Base-by-base conservation (phyloP, 2,329 filamentous ascomycete genomes). In the Talaromyces atroroseus region DNA sequence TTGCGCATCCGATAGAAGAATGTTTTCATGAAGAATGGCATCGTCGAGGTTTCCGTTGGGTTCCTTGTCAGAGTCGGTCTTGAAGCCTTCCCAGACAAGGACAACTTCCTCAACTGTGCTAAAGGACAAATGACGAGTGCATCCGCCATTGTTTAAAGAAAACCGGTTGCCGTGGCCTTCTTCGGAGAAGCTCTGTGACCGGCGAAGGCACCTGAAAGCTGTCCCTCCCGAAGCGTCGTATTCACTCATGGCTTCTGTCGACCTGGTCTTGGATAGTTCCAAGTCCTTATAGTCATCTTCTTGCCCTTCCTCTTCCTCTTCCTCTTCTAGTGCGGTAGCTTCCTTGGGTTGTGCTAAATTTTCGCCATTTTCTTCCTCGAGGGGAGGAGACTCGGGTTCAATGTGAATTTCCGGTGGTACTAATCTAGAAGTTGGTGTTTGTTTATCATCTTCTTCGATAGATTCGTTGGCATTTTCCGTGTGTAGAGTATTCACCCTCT, bases 91-190 rank as follows among this genome's bases (percentile, higher is more conserved):
- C 64, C 72, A 74, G 32, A 62, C 65, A 45, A 75, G 65, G 11
- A 77, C 66, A 1, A 74, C 70, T 57, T 77, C 74, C 61, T 78
- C 74, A 21, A 78, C 73, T n/a, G 69, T 69, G 60, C 75, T 78
- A 59, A 78, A 79, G 1, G 76, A 78, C 50, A 78, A 60, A 59
- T 74, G 75, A 7, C 76, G 70, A 12, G 72, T 68, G 61, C 71
- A 76, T 20, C 68, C 62, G 32, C 66, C 61, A 46, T 71, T 66
- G 34, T 59, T 58, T 24, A 63, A 60, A 5, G 36, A 29, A 4
- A 48, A 23, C 26, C 46, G 32, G 3, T 18, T 21, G 26, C 20
- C 24, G 14, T 56, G 51, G 14, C 61, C 55, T 20, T 59, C 58
- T 23, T 67, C 62, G 5, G 53, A 36, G 46, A 64, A 67, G 54